These are phyloP conservation scores for Acanthochlamys bracteata DNA, from an alignment of 106 monocot genomes.

Conservation along the genomic window DNA sequence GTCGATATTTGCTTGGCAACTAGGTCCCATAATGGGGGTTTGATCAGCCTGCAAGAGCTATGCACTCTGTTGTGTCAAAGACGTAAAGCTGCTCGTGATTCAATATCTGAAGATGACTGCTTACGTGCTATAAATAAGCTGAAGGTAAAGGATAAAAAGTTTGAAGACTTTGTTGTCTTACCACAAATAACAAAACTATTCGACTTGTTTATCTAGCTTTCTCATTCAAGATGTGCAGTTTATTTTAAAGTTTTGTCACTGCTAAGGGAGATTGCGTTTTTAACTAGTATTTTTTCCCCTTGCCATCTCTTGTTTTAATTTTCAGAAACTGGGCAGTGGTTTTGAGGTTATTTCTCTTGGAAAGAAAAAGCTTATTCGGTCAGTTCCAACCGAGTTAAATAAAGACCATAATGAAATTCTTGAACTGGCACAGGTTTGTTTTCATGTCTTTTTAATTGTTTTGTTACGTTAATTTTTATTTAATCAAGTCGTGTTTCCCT, in stretches of 20 bases:
- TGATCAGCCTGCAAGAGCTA: slow-evolving; percentile 86
- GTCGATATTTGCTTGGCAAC: slow-evolving; percentile 92
- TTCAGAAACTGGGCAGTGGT: slow-evolving; percentile 82
- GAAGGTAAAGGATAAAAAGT: slow-evolving; percentile 51
- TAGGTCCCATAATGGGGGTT: slow-evolving; percentile 78
- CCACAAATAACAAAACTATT: no score
- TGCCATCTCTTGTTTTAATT: slow-evolving; percentile 8
- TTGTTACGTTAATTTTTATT: no score
- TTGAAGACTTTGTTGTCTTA: no score
- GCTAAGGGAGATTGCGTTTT: no score
- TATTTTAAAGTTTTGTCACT: no score
- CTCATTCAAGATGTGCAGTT: no score
- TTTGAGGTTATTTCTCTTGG: slow-evolving; percentile 93
- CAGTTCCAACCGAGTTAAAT: slow-evolving; percentile 96
- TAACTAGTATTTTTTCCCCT: no score
- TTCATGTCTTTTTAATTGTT: background rate
- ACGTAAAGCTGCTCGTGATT: slow-evolving; percentile 61
- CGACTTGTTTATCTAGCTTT: no score
- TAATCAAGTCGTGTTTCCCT: no score
- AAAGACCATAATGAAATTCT: slow-evolving; percentile 96
- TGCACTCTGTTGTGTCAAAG: slow-evolving; percentile 60
- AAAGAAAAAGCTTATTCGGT: slow-evolving; percentile 82
- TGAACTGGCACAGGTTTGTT: slow-evolving; percentile 92
- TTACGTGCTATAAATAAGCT: slow-evolving; percentile 92
- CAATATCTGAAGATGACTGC: slow-evolving; percentile 93